Conservation (phyloP, 2,329 filamentous ascomycete species). For the Apiospora marii region DNA sequence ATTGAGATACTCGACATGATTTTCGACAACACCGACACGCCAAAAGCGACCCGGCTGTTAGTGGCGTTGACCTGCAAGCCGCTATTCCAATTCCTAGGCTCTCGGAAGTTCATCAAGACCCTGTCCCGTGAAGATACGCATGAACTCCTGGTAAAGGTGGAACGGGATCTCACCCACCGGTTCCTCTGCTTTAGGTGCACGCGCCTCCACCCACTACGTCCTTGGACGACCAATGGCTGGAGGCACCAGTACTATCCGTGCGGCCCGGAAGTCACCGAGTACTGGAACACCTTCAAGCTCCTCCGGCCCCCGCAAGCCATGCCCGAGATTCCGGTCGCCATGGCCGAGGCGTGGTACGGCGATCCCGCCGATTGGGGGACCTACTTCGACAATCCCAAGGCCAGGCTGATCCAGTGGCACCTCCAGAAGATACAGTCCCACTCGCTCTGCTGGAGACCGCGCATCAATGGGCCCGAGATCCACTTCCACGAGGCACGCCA, state of each 20-base stretch:
- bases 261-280: not conserved
- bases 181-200: not conserved
- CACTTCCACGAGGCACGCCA: not conserved
- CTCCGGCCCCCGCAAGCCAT: not conserved
- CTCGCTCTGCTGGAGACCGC: not conserved
- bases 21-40: not conserved
- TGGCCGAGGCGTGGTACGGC: no score
- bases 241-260: not conserved
- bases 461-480: not conserved
- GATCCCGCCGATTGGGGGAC: not conserved
- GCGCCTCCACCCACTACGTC: not conserved
- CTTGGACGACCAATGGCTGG: not conserved
- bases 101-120: not conserved
- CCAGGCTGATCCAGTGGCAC: not conserved
- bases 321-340: not conserved
- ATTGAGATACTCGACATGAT: not conserved
- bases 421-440: not conserved
- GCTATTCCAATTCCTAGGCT: not conserved
- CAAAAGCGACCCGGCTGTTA: not conserved
- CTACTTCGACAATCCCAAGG: not conserved
- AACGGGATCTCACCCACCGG: not conserved
- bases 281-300: not conserved
- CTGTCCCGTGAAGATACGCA: not conserved
- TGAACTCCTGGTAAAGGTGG: not conserved
- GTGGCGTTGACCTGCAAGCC: not conserved